These are phyloP conservation scores for Luvunga scandens DNA, from an alignment of 345 rosid genomes.

Conservation along the genomic window DNA sequence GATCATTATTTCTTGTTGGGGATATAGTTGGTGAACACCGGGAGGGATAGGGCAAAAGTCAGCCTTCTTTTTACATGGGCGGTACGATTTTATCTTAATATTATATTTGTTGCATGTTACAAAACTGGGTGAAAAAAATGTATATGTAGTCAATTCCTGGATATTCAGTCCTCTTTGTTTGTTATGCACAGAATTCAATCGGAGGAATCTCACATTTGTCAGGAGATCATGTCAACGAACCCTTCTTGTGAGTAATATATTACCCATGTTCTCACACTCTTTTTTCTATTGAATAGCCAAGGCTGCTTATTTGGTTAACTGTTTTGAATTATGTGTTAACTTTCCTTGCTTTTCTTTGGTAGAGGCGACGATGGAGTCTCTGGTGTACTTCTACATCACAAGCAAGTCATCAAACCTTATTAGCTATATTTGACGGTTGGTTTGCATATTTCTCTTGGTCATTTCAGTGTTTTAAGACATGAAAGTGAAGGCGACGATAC, in stretches of 20 bases:
- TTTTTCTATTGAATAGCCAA: not conserved
- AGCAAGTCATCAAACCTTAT: conserved; percentile 88
- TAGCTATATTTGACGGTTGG: conserved; percentile 70
- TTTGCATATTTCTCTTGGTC: conserved; percentile 61
- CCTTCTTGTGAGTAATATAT: conserved; percentile 71
- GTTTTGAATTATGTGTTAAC: conserved; percentile 17
- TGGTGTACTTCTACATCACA: conserved; percentile 99
- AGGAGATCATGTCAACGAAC: conserved; percentile 96
- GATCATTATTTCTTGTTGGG: not conserved
- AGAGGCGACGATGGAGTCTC: conserved; percentile 98
- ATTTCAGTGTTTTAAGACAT: conserved; percentile 35
- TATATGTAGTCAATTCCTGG: not conserved
- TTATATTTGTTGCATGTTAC: conserved; percentile 12
- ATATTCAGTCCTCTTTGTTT: conserved; percentile 29
- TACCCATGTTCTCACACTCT: conserved; percentile 11
- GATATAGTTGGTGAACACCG: conserved; percentile 89
- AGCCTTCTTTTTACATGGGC: conserved; percentile 96
- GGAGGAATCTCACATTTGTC: conserved; percentile 86
- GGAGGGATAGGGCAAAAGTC: conserved; percentile 95
- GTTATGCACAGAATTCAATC: conserved; percentile 71
- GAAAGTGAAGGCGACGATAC: conserved; percentile 14
- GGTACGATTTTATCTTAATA: conserved; percentile 47
- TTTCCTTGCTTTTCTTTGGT: conserved; percentile 28
- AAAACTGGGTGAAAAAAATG: not conserved
- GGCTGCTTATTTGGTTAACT: not conserved